phyloP scores from a whole-genome alignment of 164 flowering plant genomes.

The Liquidambar formosana region DNA sequence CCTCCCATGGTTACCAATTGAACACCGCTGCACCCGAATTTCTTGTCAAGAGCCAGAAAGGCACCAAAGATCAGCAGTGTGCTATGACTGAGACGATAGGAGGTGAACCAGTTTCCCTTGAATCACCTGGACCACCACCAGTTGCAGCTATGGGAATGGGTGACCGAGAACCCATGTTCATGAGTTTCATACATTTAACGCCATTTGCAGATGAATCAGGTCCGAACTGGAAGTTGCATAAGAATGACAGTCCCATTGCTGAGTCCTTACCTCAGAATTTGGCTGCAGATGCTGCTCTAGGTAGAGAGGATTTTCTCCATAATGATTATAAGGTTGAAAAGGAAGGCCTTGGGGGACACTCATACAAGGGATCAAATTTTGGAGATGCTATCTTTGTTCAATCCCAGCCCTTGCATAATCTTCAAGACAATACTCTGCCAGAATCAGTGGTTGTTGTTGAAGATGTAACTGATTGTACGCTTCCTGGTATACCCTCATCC shows the following conservation, averaged over 20 bases:
- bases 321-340: constrained; percentile 13
- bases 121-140: constrained; percentile 13
- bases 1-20: constrained; percentile 9
- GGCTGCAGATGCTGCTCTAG: constrained; percentile 15
- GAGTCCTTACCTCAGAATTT: constrained; percentile 25
- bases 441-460: constrained; percentile 45
- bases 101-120: constrained; percentile 11
- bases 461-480: constrained; percentile 48
- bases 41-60: constrained; percentile 20
- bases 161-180: constrained; percentile 12
- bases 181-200: constrained; percentile 22
- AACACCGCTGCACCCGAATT: constrained; percentile 18
- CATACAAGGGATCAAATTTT: constrained; percentile 9
- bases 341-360: constrained; percentile 3
- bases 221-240: constrained; percentile 10
- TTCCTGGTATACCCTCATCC: constrained; percentile 31
- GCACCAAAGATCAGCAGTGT: constrained; percentile 17
- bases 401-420: constrained; percentile 20
- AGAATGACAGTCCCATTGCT: constrained; percentile 4
- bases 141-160: constrained; percentile 9
- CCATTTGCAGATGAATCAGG: constrained; percentile 8
- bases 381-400: constrained; percentile 20
- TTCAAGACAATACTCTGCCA: constrained; percentile 12
- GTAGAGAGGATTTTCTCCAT: neutral
- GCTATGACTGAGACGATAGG: constrained; percentile 12